Conservation (phyloP, 768 basidiomycete species). For the Crepidotus variabilis region DNA sequence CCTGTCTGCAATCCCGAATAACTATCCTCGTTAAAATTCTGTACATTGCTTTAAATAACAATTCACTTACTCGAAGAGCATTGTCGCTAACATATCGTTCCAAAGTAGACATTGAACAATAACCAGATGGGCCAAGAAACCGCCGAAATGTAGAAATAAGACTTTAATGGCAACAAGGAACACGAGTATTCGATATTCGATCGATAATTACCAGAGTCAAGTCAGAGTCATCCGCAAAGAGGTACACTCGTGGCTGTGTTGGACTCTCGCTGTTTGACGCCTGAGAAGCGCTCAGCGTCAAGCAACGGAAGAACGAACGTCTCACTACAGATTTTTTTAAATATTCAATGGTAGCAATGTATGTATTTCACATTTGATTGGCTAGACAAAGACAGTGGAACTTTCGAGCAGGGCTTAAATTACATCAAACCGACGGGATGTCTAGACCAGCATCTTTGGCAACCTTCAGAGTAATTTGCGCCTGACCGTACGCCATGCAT, state of each 20-base stretch:
- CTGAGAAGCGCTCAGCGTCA: not conserved
- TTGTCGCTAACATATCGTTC: conserved; percentile 79
- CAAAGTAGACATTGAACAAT: conserved; percentile 37
- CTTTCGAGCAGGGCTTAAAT: too few species aligned
- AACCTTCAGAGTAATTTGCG: not conserved
- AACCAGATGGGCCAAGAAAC: not conserved
- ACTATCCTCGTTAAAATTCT: conserved; percentile 34
- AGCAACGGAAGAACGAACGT: too few species aligned
- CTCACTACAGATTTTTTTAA: too few species aligned
- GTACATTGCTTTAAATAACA: not conserved
- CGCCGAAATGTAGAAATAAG: not conserved
- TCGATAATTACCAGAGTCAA: not conserved
- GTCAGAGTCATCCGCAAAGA: not conserved
- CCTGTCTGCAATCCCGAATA: conserved; percentile 81
- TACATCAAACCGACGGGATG: not conserved
- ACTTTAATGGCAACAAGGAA: not conserved
- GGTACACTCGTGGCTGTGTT: not conserved
- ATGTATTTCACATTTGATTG: too few species aligned
- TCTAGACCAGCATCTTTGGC: not conserved
- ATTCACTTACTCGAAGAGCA: conserved; percentile 53
- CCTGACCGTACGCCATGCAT: not conserved
- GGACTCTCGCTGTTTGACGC: not conserved
- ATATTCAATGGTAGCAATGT: too few species aligned
- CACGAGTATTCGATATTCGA: not conserved
- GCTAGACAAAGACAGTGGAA: too few species aligned